Percentiles rank a stretch among this genome's conserved stretches.
phyloP scores from a whole-genome alignment of 345 rosid genomes.

The Gossypium ekmanianum region DNA sequence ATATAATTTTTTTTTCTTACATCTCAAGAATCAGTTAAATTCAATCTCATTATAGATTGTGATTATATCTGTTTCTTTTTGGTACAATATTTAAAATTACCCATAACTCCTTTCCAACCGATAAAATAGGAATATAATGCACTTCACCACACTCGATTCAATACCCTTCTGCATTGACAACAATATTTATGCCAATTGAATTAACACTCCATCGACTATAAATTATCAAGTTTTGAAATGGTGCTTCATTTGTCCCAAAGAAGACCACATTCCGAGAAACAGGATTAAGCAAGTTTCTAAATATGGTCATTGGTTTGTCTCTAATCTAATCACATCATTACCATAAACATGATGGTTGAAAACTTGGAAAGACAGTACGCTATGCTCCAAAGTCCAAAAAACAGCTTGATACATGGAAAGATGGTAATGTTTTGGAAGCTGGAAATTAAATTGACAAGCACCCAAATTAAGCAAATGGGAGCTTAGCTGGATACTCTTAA shows the following conservation, averaged over 20 bases:
- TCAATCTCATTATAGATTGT: background rate
- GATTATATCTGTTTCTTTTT: background rate
- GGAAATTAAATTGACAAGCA: background rate
- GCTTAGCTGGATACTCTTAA: background rate
- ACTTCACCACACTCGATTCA: accelerated
- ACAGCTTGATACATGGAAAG: background rate
- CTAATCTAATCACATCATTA: background rate
- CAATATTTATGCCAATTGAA: accelerated
- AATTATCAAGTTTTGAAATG: no score
- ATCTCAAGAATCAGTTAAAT: no score
- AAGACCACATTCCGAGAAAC: background rate
- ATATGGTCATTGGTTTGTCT: no score
- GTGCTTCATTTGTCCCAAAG: no score
- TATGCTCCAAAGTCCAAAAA: background rate
- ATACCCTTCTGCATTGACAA: accelerated
- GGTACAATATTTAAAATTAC: background rate
- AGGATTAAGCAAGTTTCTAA: no score
- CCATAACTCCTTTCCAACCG: no score
- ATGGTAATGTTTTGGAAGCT: background rate
- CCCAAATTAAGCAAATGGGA: background rate
- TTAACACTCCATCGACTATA: no score
- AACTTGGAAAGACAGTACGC: background rate
- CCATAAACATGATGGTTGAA: background rate
- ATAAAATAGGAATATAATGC: no score
- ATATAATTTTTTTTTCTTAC: no score